Percentiles rank a stretch among this genome's conserved stretches.
These are phyloP conservation scores for Plasmodium chabaudi DNA, from an alignment of 169 alveolate genomes.

Conservation along the genomic window DNA sequence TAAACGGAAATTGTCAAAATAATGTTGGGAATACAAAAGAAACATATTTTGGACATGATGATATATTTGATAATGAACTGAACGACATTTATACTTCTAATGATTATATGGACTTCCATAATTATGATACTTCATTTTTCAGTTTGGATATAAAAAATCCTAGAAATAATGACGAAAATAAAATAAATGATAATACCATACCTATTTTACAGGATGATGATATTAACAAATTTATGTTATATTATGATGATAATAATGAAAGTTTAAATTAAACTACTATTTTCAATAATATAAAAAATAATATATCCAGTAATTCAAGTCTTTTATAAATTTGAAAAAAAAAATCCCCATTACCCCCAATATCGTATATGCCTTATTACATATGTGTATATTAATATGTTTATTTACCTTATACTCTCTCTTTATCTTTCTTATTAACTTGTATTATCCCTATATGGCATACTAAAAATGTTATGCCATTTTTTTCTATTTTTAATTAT, in stretches of 20 bases:
- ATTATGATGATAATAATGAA: constrained; percentile 4
- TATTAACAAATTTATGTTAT: constrained; percentile 8
- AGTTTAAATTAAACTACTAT: neutral
- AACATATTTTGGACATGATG: neutral
- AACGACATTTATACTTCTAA: constrained; percentile 27
- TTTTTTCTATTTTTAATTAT: too few species aligned
- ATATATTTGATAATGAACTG: constrained; percentile 15
- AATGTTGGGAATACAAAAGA: neutral
- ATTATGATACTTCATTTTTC: constrained; percentile 18
- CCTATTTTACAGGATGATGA: constrained; percentile 4
- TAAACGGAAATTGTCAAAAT: too few species aligned
- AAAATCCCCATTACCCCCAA: too few species aligned
- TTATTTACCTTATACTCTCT: too few species aligned
- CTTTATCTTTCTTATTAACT: too few species aligned
- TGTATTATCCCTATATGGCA: too few species aligned
- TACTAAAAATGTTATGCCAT: too few species aligned
- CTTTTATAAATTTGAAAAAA: too few species aligned
- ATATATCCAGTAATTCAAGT: too few species aligned
- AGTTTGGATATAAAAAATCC: constrained; percentile 21
- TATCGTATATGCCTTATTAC: too few species aligned
- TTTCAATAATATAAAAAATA: neutral
- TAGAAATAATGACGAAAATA: constrained; percentile 8
- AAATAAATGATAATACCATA: constrained; percentile 13
- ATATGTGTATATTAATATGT: too few species aligned
- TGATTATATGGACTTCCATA: constrained; percentile 24